Evolutionary conservation across 805 yeast genomes (phyloP), one percentile per base, ranked within the genome.

Genomic region (Metschnikowia noctiluminum): DNA sequence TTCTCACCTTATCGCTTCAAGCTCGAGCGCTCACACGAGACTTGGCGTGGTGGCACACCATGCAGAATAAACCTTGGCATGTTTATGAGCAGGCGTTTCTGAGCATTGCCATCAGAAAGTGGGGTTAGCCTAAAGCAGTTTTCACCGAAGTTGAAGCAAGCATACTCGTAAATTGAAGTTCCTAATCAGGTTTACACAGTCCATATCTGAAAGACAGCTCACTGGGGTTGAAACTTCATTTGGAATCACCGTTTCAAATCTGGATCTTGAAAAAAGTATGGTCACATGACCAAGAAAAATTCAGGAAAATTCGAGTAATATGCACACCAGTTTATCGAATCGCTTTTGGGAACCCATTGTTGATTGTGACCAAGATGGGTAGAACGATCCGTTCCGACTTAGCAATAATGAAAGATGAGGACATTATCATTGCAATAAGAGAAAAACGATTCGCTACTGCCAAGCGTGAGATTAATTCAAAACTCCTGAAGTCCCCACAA

Each of bases 381-480:
- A 21, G 21, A 21, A 21, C 2, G 4, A 21, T 21, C 4, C 21
- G 21, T 21, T 21, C 4, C 21, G 21, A 21, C 4, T 21, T 4
- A 21, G 21, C 21, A 21, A 21, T 21, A 21, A 56, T 56, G 59
- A 45, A 43, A 9, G 72, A 68, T 49, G 55, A 54, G 30, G 67
- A 66, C 30, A 62, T 72, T 42, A 48, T 69, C 39, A 62, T 65
- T 12, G 79, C 82, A 35, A 73, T 84, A 34, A 76, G 77, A 27
- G 70, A 69, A 21, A 84, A 85, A 2, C 76, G 81, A 7, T 83
- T 66, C 61, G 71, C 73, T 39, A 64, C 68, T 44, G 92, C 92
- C 2, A 68, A 73, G 55, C 68, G 71, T 15, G 69, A 78, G 40
- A 62, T 83, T 12, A 64, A 71, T 43, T 68, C 74, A 46, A 78